These are phyloP conservation scores for Dactylellina drechsleri DNA, from an alignment of 2,329 filamentous ascomycete genomes.

Conservation along the genomic window DNA sequence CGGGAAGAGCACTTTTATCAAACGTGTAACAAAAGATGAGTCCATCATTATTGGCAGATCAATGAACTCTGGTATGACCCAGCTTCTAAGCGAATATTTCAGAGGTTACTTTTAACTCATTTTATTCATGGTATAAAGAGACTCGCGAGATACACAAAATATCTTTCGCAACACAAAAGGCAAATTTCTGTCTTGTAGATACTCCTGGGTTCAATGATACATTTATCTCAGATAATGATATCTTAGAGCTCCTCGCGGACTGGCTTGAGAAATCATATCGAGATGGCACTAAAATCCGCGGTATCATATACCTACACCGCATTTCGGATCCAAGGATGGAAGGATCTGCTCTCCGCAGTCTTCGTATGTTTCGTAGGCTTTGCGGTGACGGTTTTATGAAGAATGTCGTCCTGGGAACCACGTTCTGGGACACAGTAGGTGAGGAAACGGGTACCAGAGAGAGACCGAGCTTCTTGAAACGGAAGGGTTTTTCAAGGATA, in stretches of 20 bases:
- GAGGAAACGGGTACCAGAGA: slow-evolving; percentile 38
- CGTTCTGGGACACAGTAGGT: slow-evolving; percentile 60
- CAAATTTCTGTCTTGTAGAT: slow-evolving; percentile 59
- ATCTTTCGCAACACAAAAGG: neutral
- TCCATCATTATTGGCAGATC: slow-evolving; percentile 60
- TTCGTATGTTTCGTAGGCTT: slow-evolving; percentile 61
- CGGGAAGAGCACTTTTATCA: slow-evolving; percentile 62
- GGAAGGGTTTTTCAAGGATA: slow-evolving; percentile 4
- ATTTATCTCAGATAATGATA: slow-evolving; percentile 58
- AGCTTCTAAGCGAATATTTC: no score
- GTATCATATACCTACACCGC: slow-evolving; percentile 60
- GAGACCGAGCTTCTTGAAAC: slow-evolving; percentile 54
- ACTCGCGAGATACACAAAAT: slow-evolving; percentile 16
- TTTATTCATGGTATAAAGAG: neutral
- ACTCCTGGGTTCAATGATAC: slow-evolving; percentile 61
- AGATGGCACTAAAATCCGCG: slow-evolving; percentile 58
- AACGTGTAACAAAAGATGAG: slow-evolving; percentile 59
- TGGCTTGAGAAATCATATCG: slow-evolving; percentile 58
- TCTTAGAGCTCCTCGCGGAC: slow-evolving; percentile 59
- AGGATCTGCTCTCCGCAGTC: slow-evolving; percentile 60
- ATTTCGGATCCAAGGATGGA: slow-evolving; percentile 60
- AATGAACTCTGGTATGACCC: slow-evolving; percentile 58
- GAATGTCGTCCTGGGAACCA: slow-evolving; percentile 62
- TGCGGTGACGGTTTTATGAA: slow-evolving; percentile 60
- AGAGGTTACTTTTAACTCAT: neutral